Evolutionary conservation across 164 flowering plant species (phyloP).

Genomic region (Warburgia ugandensis): DNA sequence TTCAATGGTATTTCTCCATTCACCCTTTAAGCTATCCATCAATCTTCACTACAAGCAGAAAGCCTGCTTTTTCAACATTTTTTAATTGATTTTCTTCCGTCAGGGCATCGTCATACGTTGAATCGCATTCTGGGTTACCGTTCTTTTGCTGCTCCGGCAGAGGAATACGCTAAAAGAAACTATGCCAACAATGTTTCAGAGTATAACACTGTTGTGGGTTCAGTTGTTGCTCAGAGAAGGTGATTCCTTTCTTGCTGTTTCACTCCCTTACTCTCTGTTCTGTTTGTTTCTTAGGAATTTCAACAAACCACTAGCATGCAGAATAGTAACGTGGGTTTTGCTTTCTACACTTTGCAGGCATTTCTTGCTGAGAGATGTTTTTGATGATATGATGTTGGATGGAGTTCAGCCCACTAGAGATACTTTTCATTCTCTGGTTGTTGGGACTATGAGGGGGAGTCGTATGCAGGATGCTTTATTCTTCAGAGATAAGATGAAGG

Average conservation of each 20-base stretch:
- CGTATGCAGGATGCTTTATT: slow-evolving; percentile 80
- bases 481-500: slow-evolving; percentile 78
- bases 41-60: not conserved
- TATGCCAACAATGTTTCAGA: slow-evolving; percentile 76
- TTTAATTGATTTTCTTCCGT: not conserved
- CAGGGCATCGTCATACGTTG: slow-evolving; percentile 28
- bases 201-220: slow-evolving; percentile 72
- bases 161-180: slow-evolving; percentile 54
- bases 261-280: not conserved
- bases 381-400: slow-evolving; percentile 86
- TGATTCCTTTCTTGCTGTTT: slow-evolving; percentile 1
- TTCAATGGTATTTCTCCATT: slow-evolving; percentile 23
- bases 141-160: slow-evolving; percentile 23
- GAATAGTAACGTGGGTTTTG: not conserved
- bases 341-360: slow-evolving; percentile 24
- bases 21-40: not conserved
- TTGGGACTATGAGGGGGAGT: slow-evolving; percentile 72
- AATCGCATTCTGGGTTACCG: slow-evolving; percentile 32
- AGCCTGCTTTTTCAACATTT: not conserved
- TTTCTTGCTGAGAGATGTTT: slow-evolving; percentile 74
- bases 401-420: slow-evolving; percentile 80
- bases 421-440: slow-evolving; percentile 58
- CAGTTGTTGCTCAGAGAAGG: slow-evolving; percentile 65
- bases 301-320: not conserved
- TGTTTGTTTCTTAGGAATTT: not conserved